Evolutionary conservation across 768 basidiomycete species (phyloP), one percentile per base, ranked within the genome.

Genomic region (Coprinopsis marcescibilis): DNA sequence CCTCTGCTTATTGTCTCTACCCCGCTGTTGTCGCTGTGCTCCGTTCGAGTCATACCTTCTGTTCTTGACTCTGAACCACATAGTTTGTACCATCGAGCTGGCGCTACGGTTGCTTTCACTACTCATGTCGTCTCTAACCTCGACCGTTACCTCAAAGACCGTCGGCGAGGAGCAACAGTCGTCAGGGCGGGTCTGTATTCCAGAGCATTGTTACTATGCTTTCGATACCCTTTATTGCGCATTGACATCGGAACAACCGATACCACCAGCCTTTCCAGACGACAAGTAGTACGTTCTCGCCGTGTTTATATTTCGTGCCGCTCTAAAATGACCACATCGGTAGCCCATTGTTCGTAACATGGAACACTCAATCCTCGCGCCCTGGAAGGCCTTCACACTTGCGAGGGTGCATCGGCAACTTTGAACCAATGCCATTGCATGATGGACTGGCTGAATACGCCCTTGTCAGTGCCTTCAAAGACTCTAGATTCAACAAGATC

Each of bases 311-410:
- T 11, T 33, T 26, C 14, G n/a, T 42, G 17, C 12, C 3, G 23
- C 11, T 41, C 19, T 13, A 13, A 32, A 21, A n/a, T 45, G 27
- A 26, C 17, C 32, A 26, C 20, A 30, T 50, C 10, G n/a, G n/a
- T 40, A 92, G 91, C 65, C 92, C 94, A 11, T 72, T 99, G 46
- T 99, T 99, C 65, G 91, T 98, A 25, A 98, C 95, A 4, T 99
- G 94, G 94, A 93, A 91, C 65, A 84, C 79, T 36, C 77, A 76
- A 49, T 72, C 78, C 25, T 73, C 72, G 48, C 80, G 77, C 47
- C 68, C 78, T 15, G 81, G 80, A 25, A 76, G 78, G 48, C 61
- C 76, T 17, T 72, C 80, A 36, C 73, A 78, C 49, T 71, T 99
- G 51, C 71, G 95, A 43, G 95, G 95, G 38, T 99, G 95, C 67